phyloP scores from a whole-genome alignment of 352 stramenopile species.

The Globisporangium orthogonon region DNA sequence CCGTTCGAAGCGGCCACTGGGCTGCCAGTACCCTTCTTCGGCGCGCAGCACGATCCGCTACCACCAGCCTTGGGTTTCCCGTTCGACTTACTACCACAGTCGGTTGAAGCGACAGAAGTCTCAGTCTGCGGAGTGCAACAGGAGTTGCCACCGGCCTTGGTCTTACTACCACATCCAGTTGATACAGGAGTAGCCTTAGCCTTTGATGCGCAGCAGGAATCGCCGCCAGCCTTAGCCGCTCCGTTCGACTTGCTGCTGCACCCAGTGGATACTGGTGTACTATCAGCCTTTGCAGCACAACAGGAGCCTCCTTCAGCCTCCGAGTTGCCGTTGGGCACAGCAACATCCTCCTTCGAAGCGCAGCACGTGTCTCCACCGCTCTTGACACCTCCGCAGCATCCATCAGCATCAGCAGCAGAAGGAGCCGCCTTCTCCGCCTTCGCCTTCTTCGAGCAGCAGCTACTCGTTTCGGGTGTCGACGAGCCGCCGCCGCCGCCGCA shows the following conservation, averaged over 20 bases:
- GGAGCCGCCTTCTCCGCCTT: neutral
- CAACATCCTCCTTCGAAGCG: neutral
- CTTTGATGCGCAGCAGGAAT: constrained; percentile 4
- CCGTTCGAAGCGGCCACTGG: neutral
- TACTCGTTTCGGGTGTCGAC: neutral
- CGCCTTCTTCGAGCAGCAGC: constrained; percentile 16
- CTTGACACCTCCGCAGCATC: neutral
- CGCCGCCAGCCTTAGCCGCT: neutral
- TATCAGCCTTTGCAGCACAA: neutral
- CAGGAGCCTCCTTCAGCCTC: neutral
- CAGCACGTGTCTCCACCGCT: neutral
- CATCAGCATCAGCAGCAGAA: neutral
- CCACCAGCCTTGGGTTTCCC: neutral
- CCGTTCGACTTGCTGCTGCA: too few relatives aligned
- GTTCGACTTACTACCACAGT: neutral
- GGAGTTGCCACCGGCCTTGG: neutral
- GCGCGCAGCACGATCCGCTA: constrained; percentile 6
- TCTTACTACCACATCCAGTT: neutral
- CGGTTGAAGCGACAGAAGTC: neutral
- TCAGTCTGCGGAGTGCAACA: constrained; percentile 1
- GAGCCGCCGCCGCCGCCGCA: neutral
- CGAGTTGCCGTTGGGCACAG: neutral
- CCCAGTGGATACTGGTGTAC: too few relatives aligned
- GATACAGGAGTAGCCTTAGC: neutral
- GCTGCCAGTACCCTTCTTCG: neutral